These are phyloP conservation scores for Starmera stellimalicola DNA, from an alignment of 1,139 yeast species.

Conservation along the genomic window DNA sequence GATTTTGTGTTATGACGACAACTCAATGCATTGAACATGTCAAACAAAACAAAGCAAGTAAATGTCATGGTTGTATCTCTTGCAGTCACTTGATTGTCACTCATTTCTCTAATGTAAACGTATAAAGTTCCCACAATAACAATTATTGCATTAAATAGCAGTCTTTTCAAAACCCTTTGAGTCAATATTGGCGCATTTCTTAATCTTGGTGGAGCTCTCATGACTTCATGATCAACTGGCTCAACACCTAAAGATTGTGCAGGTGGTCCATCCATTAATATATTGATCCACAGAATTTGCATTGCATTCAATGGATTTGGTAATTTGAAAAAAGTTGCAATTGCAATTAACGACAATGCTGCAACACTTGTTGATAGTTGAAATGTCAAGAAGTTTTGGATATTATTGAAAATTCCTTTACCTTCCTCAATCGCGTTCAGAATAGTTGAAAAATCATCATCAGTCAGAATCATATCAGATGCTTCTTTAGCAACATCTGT, in stretches of 20 bases:
- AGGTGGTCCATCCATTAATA: conserved; percentile 98
- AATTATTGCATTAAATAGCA: conserved; percentile 62
- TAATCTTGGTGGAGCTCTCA: conserved; percentile 89
- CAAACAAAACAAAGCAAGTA: conserved; percentile 89
- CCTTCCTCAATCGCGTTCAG: conserved; percentile 93
- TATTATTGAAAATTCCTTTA: conserved; percentile 89
- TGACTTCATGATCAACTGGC: conserved; percentile 90
- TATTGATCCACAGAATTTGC: conserved; percentile 97
- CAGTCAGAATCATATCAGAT: conserved; percentile 94
- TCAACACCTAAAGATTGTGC: conserved; percentile 97
- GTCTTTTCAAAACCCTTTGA: conserved; percentile 53
- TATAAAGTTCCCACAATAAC: conserved; percentile 77
- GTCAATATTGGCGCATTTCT: conserved; percentile 80
- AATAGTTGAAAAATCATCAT: conserved; percentile 92
- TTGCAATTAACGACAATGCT: conserved; percentile 80
- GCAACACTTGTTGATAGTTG: conserved; percentile 95
- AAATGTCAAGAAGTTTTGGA: conserved; percentile 88
- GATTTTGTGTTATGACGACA: conserved; percentile 86
- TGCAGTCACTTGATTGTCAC: conserved; percentile 63
- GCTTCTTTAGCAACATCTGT: conserved; percentile 99
- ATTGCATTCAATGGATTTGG: conserved; percentile 97
- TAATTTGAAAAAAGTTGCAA: conserved; percentile 75
- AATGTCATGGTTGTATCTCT: conserved; percentile 99
- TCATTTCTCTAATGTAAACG: conserved; percentile 82
- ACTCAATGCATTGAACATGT: conserved; percentile 90